phyloP scores from a whole-genome alignment of 306 rosid species.

The Cicer cuneatum region DNA sequence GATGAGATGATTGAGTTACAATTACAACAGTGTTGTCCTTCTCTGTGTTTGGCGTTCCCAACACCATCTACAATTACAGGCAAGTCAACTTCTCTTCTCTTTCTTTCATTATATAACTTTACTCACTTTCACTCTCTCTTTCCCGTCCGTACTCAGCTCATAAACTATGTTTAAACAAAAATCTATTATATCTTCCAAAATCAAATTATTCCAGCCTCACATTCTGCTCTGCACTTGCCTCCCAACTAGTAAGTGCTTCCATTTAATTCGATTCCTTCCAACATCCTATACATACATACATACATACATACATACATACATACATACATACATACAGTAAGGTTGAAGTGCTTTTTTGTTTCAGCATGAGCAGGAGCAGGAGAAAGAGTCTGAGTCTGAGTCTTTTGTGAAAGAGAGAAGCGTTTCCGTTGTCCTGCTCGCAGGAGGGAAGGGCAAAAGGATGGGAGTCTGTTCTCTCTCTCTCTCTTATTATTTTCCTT shows the following conservation, averaged over 20 bases:
- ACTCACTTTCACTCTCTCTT: neutral
- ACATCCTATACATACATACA: too few species aligned
- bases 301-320: too few species aligned
- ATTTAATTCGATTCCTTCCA: neutral
- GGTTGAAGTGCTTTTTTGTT: neutral
- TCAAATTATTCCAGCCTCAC: slow-evolving; percentile 4
- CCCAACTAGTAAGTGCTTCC: slow-evolving; percentile 10
- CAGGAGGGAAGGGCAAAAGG: slow-evolving; percentile 88
- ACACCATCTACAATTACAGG: neutral
- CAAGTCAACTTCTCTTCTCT: neutral
- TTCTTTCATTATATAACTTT: neutral
- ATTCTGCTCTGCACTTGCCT: slow-evolving; percentile 32
- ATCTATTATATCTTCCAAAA: neutral
- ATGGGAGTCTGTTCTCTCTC: slow-evolving; percentile 74
- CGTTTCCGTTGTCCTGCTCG: slow-evolving; percentile 76
- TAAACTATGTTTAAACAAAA: neutral
- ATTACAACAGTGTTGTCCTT: too few species aligned
- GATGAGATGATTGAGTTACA: too few species aligned
- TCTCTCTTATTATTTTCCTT: neutral
- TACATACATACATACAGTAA: too few species aligned
- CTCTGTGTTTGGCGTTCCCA: neutral
- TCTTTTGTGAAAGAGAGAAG: slow-evolving; percentile 56
- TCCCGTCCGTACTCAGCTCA: neutral
- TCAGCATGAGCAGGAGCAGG: slow-evolving; percentile 23
- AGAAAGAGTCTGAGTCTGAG: neutral